A percentile compares a stretch with the other conserved stretches of the same genome.
phyloP scores from a whole-genome alignment of 371 early-diverging fungal species.

The Mortierella sp. region DNA sequence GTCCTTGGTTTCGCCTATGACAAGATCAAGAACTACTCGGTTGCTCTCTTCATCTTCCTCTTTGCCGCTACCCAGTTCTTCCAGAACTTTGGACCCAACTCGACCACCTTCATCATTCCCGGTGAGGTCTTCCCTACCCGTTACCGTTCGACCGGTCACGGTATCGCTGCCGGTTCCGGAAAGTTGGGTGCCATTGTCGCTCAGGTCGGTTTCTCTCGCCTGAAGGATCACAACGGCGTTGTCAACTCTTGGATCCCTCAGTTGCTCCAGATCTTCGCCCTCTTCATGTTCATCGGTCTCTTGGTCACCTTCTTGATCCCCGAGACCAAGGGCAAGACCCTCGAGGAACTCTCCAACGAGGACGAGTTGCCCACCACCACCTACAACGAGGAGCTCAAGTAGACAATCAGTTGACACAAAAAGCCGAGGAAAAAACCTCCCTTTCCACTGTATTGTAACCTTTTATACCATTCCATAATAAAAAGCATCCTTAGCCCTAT shows the following conservation, averaged over 20 bases:
- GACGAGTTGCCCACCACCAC: slow-evolving; percentile 19
- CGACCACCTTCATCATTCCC: slow-evolving; percentile 89
- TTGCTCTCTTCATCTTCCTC: slow-evolving; percentile 73
- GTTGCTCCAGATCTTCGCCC: slow-evolving; percentile 77
- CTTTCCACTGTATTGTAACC: background rate
- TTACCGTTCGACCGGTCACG: slow-evolving; percentile 86
- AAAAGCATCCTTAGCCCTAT: too few species aligned
- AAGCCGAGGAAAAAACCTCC: background rate
- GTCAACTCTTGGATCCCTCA: slow-evolving; percentile 70
- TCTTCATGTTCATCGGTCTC: slow-evolving; percentile 80
- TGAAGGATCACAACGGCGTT: slow-evolving; percentile 78
- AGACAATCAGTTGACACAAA: background rate
- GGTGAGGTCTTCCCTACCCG: slow-evolving; percentile 91
- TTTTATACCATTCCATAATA: background rate
- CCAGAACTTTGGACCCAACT: slow-evolving; percentile 92
- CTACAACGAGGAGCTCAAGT: slow-evolving; percentile 20
- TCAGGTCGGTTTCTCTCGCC: slow-evolving; percentile 77
- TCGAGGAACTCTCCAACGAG: slow-evolving; percentile 56
- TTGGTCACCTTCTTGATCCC: slow-evolving; percentile 74
- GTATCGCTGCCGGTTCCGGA: slow-evolving; percentile 89
- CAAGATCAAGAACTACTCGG: slow-evolving; percentile 54
- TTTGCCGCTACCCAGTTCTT: slow-evolving; percentile 87
- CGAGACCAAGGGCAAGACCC: slow-evolving; percentile 79
- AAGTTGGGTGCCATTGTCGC: slow-evolving; percentile 89
- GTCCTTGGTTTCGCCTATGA: slow-evolving; percentile 78